phyloP scores from a whole-genome alignment of 768 basidiomycete species.

The Russula sp. region DNA sequence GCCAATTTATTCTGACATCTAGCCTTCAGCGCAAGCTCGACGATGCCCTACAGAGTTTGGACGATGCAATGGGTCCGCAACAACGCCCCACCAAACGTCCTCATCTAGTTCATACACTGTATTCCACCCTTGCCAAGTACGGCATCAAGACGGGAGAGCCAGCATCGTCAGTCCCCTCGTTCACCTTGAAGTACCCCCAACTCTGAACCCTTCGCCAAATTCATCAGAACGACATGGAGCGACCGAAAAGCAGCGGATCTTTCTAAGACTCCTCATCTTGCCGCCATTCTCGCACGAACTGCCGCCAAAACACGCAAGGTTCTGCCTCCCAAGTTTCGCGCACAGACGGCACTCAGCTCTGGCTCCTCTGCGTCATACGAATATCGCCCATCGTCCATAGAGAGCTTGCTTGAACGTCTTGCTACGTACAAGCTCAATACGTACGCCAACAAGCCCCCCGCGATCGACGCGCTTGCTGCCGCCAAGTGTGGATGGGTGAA shows the following conservation, averaged over 20 bases:
- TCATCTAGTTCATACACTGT: conserved; percentile 50
- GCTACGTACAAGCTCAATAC: conserved; percentile 73
- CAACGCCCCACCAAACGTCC: conserved; percentile 43
- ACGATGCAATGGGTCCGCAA: conserved; percentile 47
- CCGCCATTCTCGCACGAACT: conserved; percentile 63
- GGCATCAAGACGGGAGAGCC: conserved; percentile 51
- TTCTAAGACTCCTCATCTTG: conserved; percentile 58
- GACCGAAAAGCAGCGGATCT: conserved; percentile 28
- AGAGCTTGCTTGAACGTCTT: conserved; percentile 66
- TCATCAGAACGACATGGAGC: conserved; percentile 17
- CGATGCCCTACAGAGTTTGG: conserved; percentile 68
- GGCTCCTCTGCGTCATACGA: conserved; percentile 39
- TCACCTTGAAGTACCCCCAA: background rate
- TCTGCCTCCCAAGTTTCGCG: conserved; percentile 39
- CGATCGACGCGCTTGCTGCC: conserved; percentile 72
- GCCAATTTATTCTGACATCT: background rate
- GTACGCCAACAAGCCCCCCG: conserved; percentile 68
- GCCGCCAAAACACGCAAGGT: conserved; percentile 48
- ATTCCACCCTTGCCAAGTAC: conserved; percentile 74
- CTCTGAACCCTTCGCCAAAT: conserved; percentile 8
- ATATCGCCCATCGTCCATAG: conserved; percentile 71
- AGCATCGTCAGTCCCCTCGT: conserved; percentile 27
- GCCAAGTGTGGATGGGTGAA: conserved; percentile 81
- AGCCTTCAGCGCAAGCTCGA: conserved; percentile 63
- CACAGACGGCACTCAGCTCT: conserved; percentile 26